Conservation (phyloP, 176 grass and related monocot genomes). For the Aegilops sharonensis region DNA sequence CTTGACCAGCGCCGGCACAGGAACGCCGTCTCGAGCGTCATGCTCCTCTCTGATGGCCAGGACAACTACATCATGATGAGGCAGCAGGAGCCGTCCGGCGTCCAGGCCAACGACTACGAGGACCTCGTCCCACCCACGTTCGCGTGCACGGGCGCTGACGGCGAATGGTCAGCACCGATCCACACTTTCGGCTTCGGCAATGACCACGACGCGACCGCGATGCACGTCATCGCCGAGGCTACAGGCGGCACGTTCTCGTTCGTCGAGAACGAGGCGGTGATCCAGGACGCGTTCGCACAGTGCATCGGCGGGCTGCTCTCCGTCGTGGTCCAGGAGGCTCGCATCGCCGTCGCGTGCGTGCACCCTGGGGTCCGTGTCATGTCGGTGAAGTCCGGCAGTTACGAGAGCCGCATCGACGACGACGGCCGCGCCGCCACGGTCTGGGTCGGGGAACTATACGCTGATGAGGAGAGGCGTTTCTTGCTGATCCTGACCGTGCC, state of each 20-base stretch:
- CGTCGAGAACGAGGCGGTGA: slow-evolving; percentile 53
- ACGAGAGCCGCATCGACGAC: slow-evolving; percentile 42
- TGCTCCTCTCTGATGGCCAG: slow-evolving; percentile 82
- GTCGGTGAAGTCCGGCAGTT: slow-evolving; percentile 50
- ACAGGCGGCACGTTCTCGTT: slow-evolving; percentile 76
- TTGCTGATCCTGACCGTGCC: slow-evolving; percentile 45
- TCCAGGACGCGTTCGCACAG: slow-evolving; percentile 80
- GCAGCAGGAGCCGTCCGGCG: neutral
- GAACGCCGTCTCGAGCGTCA: slow-evolving; percentile 67
- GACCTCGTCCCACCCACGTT: slow-evolving; percentile 47
- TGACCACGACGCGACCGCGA: slow-evolving; percentile 64
- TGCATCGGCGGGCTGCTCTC: slow-evolving; percentile 75
- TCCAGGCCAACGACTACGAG: slow-evolving; percentile 34
- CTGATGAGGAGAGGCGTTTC: slow-evolving; percentile 63
- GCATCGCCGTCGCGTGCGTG: slow-evolving; percentile 12
- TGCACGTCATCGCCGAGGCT: slow-evolving; percentile 54
- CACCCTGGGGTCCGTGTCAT: slow-evolving; percentile 32
- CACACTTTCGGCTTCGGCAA: slow-evolving; percentile 81
- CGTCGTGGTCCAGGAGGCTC: slow-evolving; percentile 47
- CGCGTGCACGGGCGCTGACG: neutral
- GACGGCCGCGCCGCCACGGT: slow-evolving; percentile 24
- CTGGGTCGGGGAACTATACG: slow-evolving; percentile 44
- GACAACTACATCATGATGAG: slow-evolving; percentile 38
- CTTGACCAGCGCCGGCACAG: slow-evolving; percentile 44
- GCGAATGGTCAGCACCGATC: slow-evolving; percentile 25